These are phyloP conservation scores for Pseudofabraea citricarpa DNA, from an alignment of 2,329 filamentous ascomycete species.

Conservation along the genomic window DNA sequence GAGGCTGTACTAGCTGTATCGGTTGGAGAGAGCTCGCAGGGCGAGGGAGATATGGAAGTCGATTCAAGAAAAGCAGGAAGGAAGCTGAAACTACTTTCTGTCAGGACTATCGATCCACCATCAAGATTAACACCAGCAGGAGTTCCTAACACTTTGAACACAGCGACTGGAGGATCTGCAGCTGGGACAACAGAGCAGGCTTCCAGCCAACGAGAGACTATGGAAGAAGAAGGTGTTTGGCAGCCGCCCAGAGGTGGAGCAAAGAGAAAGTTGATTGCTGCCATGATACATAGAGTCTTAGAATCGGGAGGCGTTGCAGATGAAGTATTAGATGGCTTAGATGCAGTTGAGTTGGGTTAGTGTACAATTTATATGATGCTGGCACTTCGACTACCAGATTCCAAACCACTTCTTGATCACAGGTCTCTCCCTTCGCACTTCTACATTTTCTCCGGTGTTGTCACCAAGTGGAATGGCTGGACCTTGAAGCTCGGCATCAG, in stretches of 20 bases:
- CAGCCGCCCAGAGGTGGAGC: constrained; percentile 79
- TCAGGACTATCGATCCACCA: constrained; percentile 71
- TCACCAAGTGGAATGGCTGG: constrained; percentile 25
- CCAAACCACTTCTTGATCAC: constrained; percentile 78
- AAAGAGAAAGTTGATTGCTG: constrained; percentile 65
- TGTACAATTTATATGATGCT: constrained; percentile 11
- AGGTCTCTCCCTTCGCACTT: constrained; percentile 40
- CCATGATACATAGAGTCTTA: constrained; percentile 72
- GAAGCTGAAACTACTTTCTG: constrained; percentile 57
- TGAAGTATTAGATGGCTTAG: constrained; percentile 78
- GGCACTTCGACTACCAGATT: constrained; percentile 55
- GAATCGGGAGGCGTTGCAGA: constrained; percentile 76
- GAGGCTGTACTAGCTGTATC: constrained; percentile 86
- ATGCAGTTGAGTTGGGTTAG: constrained; percentile 65
- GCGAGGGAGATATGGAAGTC: constrained; percentile 33
- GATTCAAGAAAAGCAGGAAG: constrained; percentile 24
- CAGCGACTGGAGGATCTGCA: constrained; percentile 39
- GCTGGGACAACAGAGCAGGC: constrained; percentile 35
- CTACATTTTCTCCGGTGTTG: constrained; percentile 8
- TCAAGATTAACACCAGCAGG: constrained; percentile 69
- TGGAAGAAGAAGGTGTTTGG: constrained; percentile 72
- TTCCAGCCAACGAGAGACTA: constrained; percentile 43
- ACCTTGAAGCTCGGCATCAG: constrained; percentile 26
- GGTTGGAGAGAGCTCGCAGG: constrained; percentile 45
- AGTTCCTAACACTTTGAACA: constrained; percentile 59